phyloP scores from a whole-genome alignment of 768 basidiomycete genomes.

The Mycena galericulata region DNA sequence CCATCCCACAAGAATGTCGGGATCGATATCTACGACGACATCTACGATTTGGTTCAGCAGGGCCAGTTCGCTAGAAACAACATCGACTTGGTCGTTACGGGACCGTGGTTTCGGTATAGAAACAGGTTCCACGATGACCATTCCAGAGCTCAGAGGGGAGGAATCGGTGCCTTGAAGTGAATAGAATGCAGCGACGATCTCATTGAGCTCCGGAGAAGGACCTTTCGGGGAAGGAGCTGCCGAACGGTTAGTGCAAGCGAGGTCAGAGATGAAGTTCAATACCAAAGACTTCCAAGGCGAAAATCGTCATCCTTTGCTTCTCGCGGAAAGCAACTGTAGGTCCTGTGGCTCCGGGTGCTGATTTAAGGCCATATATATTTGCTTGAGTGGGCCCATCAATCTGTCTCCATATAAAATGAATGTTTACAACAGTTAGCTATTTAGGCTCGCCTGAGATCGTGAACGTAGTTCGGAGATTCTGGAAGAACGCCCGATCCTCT shows the following conservation, averaged over 20 bases:
- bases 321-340: constrained; percentile 54
- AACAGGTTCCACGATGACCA: constrained; percentile 63
- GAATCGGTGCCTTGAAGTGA: constrained; percentile 69
- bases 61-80: constrained; percentile 79
- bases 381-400: constrained; percentile 83
- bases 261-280: background rate
- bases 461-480: constrained; percentile 36
- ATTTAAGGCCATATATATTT: constrained; percentile 76
- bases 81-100: constrained; percentile 59
- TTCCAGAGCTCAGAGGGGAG: constrained; percentile 54
- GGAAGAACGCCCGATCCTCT: constrained; percentile 34
- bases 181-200: constrained; percentile 79
- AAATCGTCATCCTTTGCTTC: constrained; percentile 79
- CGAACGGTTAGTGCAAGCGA: background rate
- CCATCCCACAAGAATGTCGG: constrained; percentile 94
- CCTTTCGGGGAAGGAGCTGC: constrained; percentile 72
- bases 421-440: background rate
- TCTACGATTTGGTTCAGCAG: constrained; percentile 84
- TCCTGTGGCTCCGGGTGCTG: constrained; percentile 55
- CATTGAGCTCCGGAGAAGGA: constrained; percentile 76
- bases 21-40: constrained; percentile 80
- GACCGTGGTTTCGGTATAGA: constrained; percentile 52
- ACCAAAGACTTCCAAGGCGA: constrained; percentile 92
- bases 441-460: constrained; percentile 64
- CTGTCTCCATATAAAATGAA: constrained; percentile 38